These are phyloP conservation scores for Leptographium lundbergii DNA, from an alignment of 2,329 filamentous ascomycete genomes.

Conservation along the genomic window DNA sequence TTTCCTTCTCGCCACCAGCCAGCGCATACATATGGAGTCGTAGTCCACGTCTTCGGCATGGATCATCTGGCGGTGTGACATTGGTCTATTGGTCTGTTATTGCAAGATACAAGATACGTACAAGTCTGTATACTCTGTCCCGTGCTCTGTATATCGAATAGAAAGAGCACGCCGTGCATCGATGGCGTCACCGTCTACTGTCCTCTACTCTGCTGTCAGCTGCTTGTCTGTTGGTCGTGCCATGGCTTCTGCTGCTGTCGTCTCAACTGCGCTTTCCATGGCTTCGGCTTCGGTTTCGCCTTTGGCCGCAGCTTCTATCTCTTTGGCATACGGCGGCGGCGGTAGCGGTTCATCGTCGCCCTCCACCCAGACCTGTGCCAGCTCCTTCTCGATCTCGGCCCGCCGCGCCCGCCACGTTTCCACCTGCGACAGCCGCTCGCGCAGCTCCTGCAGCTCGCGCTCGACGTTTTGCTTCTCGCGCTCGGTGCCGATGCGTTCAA, in stretches of 20 bases:
- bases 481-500: constrained; percentile 87
- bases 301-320: constrained; percentile 4
- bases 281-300: too few species aligned
- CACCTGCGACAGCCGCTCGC: constrained; percentile 67
- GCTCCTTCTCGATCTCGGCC: constrained; percentile 70
- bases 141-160: background rate
- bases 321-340: constrained; percentile 32
- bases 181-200: background rate
- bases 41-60: too few species aligned
- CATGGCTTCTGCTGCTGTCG: background rate
- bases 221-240: background rate
- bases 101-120: too few species aligned
- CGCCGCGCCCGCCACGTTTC: constrained; percentile 70
- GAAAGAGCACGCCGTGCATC: background rate
- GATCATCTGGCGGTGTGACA: too few species aligned
- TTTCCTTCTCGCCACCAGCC: background rate
- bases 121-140: too few species aligned
- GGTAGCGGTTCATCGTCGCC: constrained; percentile 34
- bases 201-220: background rate
- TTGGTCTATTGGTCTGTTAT: too few species aligned
- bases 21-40: too few species aligned
- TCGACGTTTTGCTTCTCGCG: constrained; percentile 89
- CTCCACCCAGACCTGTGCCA: constrained; percentile 51
- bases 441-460: constrained; percentile 75
- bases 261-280: background rate